A percentile compares a stretch with the other conserved stretches of the same genome.
Conservation (phyloP, 345 rosid species). For the Melaleuca alternifolia region DNA sequence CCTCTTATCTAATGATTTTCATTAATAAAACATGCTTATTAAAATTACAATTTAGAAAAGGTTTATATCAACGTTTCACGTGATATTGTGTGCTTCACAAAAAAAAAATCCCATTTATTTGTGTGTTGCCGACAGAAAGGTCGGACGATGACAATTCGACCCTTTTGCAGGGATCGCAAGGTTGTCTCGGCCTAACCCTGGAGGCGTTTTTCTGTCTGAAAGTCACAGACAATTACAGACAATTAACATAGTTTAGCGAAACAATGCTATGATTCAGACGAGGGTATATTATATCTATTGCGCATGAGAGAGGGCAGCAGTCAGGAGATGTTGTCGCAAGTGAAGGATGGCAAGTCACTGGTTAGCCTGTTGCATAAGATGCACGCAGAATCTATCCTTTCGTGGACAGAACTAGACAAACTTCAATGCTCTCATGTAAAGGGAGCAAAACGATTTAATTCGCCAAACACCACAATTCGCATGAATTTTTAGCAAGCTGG, state of each 20-base stretch:
- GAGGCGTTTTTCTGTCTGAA: not conserved
- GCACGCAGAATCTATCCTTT: not conserved
- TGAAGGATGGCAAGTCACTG: not conserved
- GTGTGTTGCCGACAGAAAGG: not conserved
- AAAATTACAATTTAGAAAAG: not conserved
- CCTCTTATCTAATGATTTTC: not conserved
- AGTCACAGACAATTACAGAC: not conserved
- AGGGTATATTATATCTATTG: no score
- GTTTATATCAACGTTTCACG: not conserved
- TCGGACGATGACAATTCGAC: not conserved
- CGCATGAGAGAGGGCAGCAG: not conserved
- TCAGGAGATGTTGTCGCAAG: not conserved
- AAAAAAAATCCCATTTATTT: not conserved
- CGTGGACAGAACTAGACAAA: not conserved
- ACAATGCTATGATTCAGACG: not conserved
- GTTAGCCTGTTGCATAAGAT: not conserved
- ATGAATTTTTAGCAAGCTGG: not conserved
- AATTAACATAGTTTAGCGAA: not conserved
- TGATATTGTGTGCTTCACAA: not conserved
- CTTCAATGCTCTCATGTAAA: not conserved
- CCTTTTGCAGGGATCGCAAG: not conserved
- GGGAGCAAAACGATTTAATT: not conserved
- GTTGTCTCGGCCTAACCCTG: not conserved
- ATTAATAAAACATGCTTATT: not conserved
- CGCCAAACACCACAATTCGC: not conserved